These are phyloP conservation scores for Podaxis mareebaensis DNA, from an alignment of 768 basidiomycete genomes.

Conservation along the genomic window DNA sequence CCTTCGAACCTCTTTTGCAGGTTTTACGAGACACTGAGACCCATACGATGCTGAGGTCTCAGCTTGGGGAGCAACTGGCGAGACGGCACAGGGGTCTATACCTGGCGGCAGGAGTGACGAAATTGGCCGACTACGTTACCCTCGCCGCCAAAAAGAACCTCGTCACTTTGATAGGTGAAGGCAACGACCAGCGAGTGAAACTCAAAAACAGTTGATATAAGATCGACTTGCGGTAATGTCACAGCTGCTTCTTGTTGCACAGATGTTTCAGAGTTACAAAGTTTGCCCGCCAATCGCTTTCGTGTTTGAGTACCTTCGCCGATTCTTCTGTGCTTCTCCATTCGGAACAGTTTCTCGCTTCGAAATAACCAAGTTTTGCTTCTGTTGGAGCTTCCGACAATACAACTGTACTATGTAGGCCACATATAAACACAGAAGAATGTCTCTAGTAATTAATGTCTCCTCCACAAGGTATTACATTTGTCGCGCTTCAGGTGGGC, in stretches of 20 bases:
- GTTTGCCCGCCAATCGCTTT: neutral
- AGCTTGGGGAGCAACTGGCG: slow-evolving; percentile 5
- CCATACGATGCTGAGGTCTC: slow-evolving; percentile 1
- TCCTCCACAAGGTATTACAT: too few species aligned
- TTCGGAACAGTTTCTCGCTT: too few species aligned
- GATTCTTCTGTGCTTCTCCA: too few species aligned
- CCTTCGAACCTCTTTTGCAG: slow-evolving; percentile 4
- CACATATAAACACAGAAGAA: too few species aligned
- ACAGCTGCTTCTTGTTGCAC: too few species aligned
- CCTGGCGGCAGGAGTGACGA: slow-evolving; percentile 10
- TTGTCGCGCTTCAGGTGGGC: too few species aligned
- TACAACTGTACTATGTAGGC: too few species aligned
- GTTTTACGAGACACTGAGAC: neutral
- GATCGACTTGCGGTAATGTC: neutral
- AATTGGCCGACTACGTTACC: slow-evolving; percentile 13
- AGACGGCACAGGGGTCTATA: slow-evolving; percentile 9
- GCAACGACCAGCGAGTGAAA: slow-evolving; percentile 2
- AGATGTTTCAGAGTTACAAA: neutral
- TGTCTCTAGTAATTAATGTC: too few species aligned
- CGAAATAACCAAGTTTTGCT: too few species aligned
- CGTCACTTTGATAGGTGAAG: neutral
- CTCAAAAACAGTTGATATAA: neutral
- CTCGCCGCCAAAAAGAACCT: slow-evolving; percentile 13
- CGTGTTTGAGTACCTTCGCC: neutral
- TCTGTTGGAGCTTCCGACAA: too few species aligned